These are phyloP conservation scores for Phyllostachys edulis DNA, from an alignment of 176 grass and related monocot species.

Conservation along the genomic window DNA sequence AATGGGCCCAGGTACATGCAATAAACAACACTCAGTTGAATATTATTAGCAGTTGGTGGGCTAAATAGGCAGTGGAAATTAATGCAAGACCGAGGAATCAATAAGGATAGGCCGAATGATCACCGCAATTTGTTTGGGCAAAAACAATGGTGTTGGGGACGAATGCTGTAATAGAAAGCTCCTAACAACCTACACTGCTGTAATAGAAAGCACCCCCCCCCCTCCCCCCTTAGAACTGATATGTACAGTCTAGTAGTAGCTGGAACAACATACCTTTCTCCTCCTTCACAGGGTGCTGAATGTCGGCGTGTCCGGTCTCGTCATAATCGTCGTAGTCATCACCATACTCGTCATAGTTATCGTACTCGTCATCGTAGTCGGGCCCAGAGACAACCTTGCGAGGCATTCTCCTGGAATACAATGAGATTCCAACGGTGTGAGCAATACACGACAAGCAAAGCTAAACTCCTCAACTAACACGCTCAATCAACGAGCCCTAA, in stretches of 20 bases:
- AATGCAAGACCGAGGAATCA: neutral
- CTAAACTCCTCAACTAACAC: neutral
- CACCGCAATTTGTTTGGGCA: neutral
- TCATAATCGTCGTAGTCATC: conserved; percentile 61
- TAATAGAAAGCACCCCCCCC: too few species aligned
- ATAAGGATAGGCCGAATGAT: neutral
- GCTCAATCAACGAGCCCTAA: neutral
- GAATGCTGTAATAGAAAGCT: neutral
- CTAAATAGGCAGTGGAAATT: conserved; percentile 1
- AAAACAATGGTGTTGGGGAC: neutral
- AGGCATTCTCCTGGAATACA: conserved; percentile 59
- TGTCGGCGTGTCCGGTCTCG: neutral
- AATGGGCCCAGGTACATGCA: neutral
- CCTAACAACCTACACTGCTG: neutral
- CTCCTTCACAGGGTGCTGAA: conserved; percentile 21
- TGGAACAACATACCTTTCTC: conserved; percentile 47
- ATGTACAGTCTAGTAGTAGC: neutral
- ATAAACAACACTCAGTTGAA: conserved; percentile 10
- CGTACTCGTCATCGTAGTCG: conserved; percentile 56
- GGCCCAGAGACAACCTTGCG: conserved; percentile 69
- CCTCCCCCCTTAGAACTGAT: neutral
- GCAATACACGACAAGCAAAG: neutral
- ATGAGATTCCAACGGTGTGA: neutral
- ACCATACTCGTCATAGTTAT: conserved; percentile 55
- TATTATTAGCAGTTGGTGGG: neutral